Evolutionary conservation across 345 rosid species (phyloP), one percentile per base, ranked within the genome.

Genomic region (Triadica sebifera): DNA sequence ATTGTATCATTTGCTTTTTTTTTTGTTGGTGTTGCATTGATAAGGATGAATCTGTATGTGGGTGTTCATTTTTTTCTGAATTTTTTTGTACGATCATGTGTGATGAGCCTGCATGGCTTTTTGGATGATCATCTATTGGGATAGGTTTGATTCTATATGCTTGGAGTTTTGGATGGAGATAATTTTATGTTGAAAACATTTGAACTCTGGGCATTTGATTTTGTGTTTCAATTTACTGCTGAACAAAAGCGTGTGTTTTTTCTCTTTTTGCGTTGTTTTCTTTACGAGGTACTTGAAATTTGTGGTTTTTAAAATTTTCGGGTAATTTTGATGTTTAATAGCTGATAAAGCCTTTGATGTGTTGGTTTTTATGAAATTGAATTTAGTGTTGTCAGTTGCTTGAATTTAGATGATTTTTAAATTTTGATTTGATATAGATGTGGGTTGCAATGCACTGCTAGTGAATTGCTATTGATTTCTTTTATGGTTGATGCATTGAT

Each of bases 21-120:
- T 61, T 46, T 45, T 59, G 72, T 65, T 17, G 57, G 34, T 61
- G 82, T 57, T 76, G 79, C 80, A 75, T 82, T 70, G 68, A 38
- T 75, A 22, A 59, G 20, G 73, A 55, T 63, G 67, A 69, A 79
- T 76, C 80, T 38, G 68, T 61, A 38, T 59, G 49, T 73, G 78
- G 79, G 63, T 62, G 17, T 62, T 16, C 9, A 38, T 37, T 71
- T 63, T 29, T 55, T 17, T 46, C 38, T 25, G 8, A 17, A n/a
- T 12, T 22, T 38, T 45, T 38, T 72, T 51, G 56, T 73, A 59
- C 57, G 69, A 79, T 79, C 77, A 41, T 72, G 0, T 71, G 53
- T 74, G 53, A 6, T 59, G 62, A 39, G 47, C 25, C 52, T 71
- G 67, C 56, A 22, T 66, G 69, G 70, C 20, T 29, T 51, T 51